Conservation (phyloP, 2,329 filamentous ascomycete species). For the Arthrobotrys sinensis region DNA sequence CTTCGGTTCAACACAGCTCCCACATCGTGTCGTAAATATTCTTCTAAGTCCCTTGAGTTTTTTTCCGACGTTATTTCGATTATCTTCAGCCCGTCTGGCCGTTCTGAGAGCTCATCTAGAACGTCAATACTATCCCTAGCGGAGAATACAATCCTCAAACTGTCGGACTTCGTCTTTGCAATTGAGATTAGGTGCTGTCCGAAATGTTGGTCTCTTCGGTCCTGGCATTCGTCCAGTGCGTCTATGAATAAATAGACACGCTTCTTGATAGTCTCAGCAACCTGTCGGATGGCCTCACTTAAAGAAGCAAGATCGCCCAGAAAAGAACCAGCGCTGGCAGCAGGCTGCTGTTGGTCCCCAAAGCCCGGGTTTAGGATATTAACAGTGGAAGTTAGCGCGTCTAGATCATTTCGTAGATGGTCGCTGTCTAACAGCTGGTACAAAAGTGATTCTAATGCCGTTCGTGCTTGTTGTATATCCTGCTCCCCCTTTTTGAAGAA, state of each 20-base stretch:
- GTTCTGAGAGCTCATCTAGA: not conserved
- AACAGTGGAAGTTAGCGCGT: not conserved
- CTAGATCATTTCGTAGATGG: slow-evolving; percentile 12
- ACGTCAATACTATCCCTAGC: slow-evolving; percentile 41
- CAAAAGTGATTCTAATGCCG: slow-evolving; percentile 30
- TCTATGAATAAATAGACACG: slow-evolving; percentile 40
- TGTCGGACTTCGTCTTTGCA: not conserved
- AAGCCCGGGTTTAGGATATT: slow-evolving; percentile 22
- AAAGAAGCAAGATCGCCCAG: not conserved
- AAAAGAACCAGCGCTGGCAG: not conserved
- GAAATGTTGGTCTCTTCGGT: slow-evolving; percentile 28
- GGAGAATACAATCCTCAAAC: slow-evolving; percentile 33
- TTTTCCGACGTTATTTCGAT: slow-evolving; percentile 48
- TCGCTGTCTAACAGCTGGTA: slow-evolving; percentile 33
- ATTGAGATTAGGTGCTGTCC: slow-evolving; percentile 5
- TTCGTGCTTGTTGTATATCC: slow-evolving; percentile 40
- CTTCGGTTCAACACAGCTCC: slow-evolving; percentile 10
- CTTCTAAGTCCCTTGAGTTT: slow-evolving; percentile 35
- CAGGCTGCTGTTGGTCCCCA: not conserved
- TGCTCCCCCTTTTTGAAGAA: slow-evolving; percentile 58
- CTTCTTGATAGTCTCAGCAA: slow-evolving; percentile 16
- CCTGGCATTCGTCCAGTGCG: slow-evolving; percentile 50
- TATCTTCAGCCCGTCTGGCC: slow-evolving; percentile 6
- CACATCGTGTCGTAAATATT: slow-evolving; percentile 27
- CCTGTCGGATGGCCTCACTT: slow-evolving; percentile 1